Evolutionary conservation across 2,329 filamentous ascomycete genomes (phyloP).

Genomic region (Cladosporium sp.): DNA sequence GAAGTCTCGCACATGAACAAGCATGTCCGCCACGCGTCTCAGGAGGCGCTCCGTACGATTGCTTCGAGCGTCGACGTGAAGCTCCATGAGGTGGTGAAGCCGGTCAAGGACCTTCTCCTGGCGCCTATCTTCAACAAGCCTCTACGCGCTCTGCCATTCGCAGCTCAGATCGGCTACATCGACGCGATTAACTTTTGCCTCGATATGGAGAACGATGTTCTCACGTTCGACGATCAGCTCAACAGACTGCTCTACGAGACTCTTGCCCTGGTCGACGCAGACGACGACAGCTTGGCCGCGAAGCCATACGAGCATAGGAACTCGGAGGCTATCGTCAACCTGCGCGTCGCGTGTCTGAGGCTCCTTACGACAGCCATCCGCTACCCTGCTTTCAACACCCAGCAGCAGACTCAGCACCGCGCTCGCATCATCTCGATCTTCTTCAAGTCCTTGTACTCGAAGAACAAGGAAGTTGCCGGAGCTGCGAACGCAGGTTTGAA

Average conservation of each 20-base stretch:
- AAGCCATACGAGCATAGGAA: constrained; percentile 92
- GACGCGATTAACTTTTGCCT: constrained; percentile 96
- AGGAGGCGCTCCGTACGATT: constrained; percentile 72
- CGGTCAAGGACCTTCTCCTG: constrained; percentile 84
- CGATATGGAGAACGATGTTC: constrained; percentile 78
- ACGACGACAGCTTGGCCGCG: constrained; percentile 84
- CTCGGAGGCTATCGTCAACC: constrained; percentile 85
- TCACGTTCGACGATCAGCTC: constrained; percentile 85
- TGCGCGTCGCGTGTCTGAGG: constrained; percentile 88
- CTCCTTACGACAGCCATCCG: constrained; percentile 89
- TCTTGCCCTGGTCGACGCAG: constrained; percentile 85
- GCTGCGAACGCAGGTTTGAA: constrained; percentile 88
- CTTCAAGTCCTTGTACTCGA: constrained; percentile 94
- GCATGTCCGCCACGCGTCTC: constrained; percentile 83
- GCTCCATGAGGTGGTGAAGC: constrained; percentile 80
- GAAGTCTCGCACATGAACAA: constrained; percentile 95
- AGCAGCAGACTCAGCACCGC: constrained; percentile 48
- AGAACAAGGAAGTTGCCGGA: constrained; percentile 85
- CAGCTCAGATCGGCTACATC: constrained; percentile 95
- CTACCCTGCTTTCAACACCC: constrained; percentile 81
- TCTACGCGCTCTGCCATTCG: constrained; percentile 82
- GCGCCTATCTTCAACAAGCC: constrained; percentile 93
- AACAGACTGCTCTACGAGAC: constrained; percentile 90
- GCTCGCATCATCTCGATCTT: constrained; percentile 79
- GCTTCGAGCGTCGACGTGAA: constrained; percentile 70